Conservation (phyloP, 2,329 filamentous ascomycete genomes). For the Trichoderma semiorbis region DNA sequence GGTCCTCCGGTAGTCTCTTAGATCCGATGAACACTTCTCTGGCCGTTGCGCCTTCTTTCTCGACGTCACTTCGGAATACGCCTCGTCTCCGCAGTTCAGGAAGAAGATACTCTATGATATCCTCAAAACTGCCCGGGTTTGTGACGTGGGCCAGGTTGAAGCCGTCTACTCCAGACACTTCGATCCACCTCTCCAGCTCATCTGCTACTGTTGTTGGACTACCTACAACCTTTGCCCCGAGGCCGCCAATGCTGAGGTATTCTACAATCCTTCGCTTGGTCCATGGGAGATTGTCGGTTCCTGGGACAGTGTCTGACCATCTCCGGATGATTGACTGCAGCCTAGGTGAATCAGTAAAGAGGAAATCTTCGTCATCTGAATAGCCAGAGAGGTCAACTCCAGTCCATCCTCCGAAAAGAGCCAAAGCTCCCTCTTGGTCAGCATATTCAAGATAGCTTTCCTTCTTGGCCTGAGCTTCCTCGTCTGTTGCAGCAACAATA, state of each 20-base stretch:
- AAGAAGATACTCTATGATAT: constrained; percentile 59
- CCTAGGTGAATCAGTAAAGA: constrained; percentile 1
- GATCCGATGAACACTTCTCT: constrained; percentile 22
- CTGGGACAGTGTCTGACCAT: constrained; percentile 21
- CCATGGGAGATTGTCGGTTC: constrained; percentile 37
- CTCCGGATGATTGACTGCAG: constrained; percentile 19
- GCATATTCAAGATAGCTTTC: constrained; percentile 13
- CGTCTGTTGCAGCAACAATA: constrained; percentile 15
- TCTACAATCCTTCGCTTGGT: constrained; percentile 56
- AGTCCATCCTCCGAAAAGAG: constrained; percentile 15
- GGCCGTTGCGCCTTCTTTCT: constrained; percentile 20
- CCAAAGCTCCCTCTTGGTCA: constrained; percentile 14
- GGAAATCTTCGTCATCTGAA: constrained; percentile 14
- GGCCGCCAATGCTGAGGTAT: constrained; percentile 49
- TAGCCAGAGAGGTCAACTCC: constrained; percentile 12
- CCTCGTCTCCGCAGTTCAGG: constrained; percentile 52
- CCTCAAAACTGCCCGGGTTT: constrained; percentile 54
- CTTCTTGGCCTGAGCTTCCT: constrained; percentile 7
- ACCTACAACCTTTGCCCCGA: constrained; percentile 47
- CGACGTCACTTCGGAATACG: constrained; percentile 15
- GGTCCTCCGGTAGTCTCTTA: constrained; percentile 19
- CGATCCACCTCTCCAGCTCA: constrained; percentile 45
- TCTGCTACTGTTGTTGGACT: constrained; percentile 43
- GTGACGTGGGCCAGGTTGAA: constrained; percentile 44
- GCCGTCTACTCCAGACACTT: constrained; percentile 32